Evolutionary conservation across 805 yeast genomes (phyloP), one percentile per base, ranked within the genome.

Genomic region (Sugiyamaella valdiviana): DNA sequence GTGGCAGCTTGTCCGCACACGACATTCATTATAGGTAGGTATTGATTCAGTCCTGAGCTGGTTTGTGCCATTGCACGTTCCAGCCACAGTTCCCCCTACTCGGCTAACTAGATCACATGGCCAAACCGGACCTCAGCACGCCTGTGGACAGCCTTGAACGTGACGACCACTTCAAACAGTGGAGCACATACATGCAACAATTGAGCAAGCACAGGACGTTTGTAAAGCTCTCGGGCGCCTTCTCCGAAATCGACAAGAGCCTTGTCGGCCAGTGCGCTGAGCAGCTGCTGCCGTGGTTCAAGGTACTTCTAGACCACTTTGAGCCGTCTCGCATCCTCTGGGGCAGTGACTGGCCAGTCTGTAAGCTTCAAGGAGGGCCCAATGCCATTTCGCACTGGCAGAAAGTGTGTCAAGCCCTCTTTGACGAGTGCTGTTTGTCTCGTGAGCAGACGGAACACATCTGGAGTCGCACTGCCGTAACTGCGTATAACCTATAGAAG

Each of bases 321-420:
- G 74, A 72, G 36, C 52, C 50, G 3, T 58, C 63, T 3, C 52
- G 61, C 7, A 53, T 69, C 9, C 60, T 72, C 10, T 72, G 69
- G 68, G 76, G 74, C 2, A 69, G 73, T 50, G 74, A 72, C 51
- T 72, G 75, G 75, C 77, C 77, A 2, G 72, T 72, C 5, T 67
- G 71, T 43, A 62, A 50, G 15, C 20, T 53, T 2, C 39, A 39
- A 3, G 63, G 45, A 21, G 63, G 41, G 4, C n/a, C n/a, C 7
- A 58, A 74, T 14, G 63, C 49, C 5, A 12, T 49, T 16, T 12
- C 20, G 3, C 4, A 6, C 7, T 51, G 53, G 53, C 15, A 16
- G 14, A 44, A 39, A 10, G 39, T 48, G 2, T 38, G 52, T n/a
- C 22, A 38, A 6, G 17, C 14, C 23, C 17, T 51, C 6, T 36